These are phyloP conservation scores for Ceratobasidium papillatum DNA, from an alignment of 1,284 basidiomycete genomes.

Conservation along the genomic window DNA sequence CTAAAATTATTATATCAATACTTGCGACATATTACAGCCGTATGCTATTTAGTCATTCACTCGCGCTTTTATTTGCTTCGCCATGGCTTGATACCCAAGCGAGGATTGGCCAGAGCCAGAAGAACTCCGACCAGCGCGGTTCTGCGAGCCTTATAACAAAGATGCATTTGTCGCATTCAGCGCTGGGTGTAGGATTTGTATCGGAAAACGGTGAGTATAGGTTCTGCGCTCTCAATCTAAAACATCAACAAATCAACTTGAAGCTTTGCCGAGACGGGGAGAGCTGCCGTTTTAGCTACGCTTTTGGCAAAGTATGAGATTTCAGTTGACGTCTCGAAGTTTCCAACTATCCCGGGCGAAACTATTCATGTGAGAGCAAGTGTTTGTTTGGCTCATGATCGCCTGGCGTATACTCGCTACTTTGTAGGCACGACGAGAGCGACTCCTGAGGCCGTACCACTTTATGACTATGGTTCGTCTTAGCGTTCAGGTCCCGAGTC, in stretches of 20 bases:
- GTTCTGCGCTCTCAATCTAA: no score
- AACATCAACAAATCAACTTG: no score
- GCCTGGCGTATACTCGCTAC: no score
- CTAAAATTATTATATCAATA: background rate
- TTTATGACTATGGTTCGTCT: conserved; percentile 12
- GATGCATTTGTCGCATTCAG: conserved; percentile 41
- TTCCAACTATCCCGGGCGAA: conserved; percentile 39
- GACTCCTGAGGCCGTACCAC: background rate
- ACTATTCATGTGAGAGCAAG: background rate
- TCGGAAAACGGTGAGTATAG: conserved; percentile 35
- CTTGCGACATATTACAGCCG: no score
- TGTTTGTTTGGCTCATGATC: no score
- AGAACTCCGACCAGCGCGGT: conserved; percentile 34
- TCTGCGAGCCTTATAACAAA: conserved; percentile 32
- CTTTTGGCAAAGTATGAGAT: conserved; percentile 33
- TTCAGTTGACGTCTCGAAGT: conserved; percentile 20
- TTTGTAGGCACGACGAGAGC: background rate
- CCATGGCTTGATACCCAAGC: conserved; percentile 26
- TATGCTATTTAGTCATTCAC: background rate
- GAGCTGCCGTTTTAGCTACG: conserved; percentile 25
- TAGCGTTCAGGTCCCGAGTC: no score
- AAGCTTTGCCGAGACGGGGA: conserved; percentile 42
- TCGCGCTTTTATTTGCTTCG: background rate
- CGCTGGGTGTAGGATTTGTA: conserved; percentile 28
- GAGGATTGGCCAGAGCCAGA: conserved; percentile 42